Conservation (phyloP, 73 alveolate species). For the Urostyla sp. region DNA sequence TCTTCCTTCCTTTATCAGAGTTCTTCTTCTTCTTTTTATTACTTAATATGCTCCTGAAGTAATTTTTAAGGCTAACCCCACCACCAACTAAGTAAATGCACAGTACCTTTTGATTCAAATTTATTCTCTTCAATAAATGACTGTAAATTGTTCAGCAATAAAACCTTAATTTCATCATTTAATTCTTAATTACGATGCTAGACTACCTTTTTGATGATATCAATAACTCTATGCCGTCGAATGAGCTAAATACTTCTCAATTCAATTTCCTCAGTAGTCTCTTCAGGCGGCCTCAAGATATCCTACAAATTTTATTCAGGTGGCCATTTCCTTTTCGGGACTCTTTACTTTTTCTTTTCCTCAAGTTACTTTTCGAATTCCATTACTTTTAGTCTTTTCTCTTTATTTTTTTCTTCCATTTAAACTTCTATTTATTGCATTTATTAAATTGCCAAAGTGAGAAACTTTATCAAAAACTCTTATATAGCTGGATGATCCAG, state of each 20-base stretch:
- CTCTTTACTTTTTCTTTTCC: constrained; percentile 40
- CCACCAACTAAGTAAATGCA: constrained; percentile 46
- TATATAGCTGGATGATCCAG: constrained; percentile 43
- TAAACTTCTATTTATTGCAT: background rate
- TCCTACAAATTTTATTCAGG: constrained; percentile 18
- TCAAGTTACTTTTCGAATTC: constrained; percentile 30
- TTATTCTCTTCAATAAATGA: background rate
- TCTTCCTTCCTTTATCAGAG: constrained; percentile 22
- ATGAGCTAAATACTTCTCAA: constrained; percentile 20
- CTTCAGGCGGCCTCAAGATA: constrained; percentile 38
- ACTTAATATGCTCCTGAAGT: constrained; percentile 2
- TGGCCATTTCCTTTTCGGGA: constrained; percentile 44
- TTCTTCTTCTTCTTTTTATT: constrained; percentile 23
- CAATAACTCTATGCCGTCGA: constrained; percentile 38
- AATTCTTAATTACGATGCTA: constrained; percentile 27
- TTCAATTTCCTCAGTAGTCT: constrained; percentile 40
- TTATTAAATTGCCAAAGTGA: constrained; percentile 10
- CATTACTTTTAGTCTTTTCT: constrained; percentile 8
- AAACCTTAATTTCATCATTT: constrained; percentile 36
- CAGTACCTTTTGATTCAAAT: constrained; percentile 24
- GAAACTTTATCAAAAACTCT: constrained; percentile 47
- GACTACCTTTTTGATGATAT: constrained; percentile 5
- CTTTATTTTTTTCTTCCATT: constrained; percentile 24
- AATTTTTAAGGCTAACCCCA: constrained; percentile 47
- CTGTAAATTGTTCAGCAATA: background rate